Conservation (phyloP, 1,139 yeast species). For the Kodamaea ohmeri region DNA sequence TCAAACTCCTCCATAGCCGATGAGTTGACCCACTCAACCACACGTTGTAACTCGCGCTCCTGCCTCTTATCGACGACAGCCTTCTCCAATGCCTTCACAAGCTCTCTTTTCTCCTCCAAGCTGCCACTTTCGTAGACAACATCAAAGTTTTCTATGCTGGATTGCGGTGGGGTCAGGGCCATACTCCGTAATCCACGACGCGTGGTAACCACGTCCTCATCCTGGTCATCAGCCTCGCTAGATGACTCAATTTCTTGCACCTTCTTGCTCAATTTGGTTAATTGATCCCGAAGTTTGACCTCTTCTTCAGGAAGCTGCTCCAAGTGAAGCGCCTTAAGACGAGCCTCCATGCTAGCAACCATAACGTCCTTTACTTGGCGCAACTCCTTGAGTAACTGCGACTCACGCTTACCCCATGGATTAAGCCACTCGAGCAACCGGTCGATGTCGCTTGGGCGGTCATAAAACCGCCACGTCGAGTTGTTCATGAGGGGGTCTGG, state of each 20-base stretch:
- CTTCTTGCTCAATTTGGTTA: constrained; percentile 26
- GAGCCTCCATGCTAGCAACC: constrained; percentile 53
- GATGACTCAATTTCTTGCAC: constrained; percentile 9
- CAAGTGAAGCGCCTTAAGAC: constrained; percentile 51
- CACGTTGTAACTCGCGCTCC: constrained; percentile 44
- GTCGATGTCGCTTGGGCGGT: constrained; percentile 56
- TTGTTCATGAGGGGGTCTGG: constrained; percentile 53
- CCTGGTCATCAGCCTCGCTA: constrained; percentile 14
- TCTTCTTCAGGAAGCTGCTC: constrained; percentile 45
- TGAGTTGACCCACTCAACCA: constrained; percentile 61
- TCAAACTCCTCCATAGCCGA: constrained; percentile 52
- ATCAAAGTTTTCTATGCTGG: constrained; percentile 21
- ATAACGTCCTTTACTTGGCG: constrained; percentile 53
- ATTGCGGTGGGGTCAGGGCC: constrained; percentile 5
- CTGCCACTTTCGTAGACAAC: constrained; percentile 32
- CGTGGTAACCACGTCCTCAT: constrained; percentile 19
- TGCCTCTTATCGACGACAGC: constrained; percentile 30
- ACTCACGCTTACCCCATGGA: constrained; percentile 76
- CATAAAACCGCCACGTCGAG: constrained; percentile 69
- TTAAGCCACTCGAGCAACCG: constrained; percentile 65
- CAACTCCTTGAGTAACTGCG: constrained; percentile 63
- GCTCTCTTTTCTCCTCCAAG: constrained; percentile 28
- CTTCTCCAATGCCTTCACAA: constrained; percentile 26
- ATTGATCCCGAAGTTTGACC: constrained; percentile 31
- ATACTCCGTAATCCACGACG: constrained; percentile 19